Percentiles rank a stretch among this genome's conserved stretches.
These are phyloP conservation scores for Galerina sulciceps DNA, from an alignment of 768 basidiomycete genomes.

Conservation along the genomic window DNA sequence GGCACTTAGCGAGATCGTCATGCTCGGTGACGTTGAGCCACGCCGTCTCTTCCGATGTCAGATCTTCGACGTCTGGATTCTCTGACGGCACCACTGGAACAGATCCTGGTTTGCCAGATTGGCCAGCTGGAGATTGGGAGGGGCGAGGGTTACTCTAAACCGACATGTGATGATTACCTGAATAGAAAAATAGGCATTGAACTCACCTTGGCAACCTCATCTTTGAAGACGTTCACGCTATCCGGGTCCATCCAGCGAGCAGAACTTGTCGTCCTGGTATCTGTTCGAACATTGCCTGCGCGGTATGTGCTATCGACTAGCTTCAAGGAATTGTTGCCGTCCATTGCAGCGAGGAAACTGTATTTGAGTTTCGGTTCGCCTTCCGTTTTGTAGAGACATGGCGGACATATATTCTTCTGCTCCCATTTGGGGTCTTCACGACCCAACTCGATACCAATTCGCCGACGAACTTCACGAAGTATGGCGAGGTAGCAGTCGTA, in stretches of 20 bases:
- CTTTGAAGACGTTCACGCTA: constrained; percentile 13
- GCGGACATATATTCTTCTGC: constrained; percentile 12
- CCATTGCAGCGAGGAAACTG: constrained; percentile 24
- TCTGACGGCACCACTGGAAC: neutral
- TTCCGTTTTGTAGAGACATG: constrained; percentile 24
- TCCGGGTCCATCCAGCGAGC: constrained; percentile 4
- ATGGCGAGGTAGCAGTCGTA: constrained; percentile 20
- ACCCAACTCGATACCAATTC: neutral
- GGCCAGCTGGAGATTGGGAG: neutral
- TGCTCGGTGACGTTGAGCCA: constrained; percentile 23
- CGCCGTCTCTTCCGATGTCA: constrained; percentile 8
- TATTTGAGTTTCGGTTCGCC: constrained; percentile 20
- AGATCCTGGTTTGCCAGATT: neutral
- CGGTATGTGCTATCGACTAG: constrained; percentile 8
- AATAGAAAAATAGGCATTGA: neutral
- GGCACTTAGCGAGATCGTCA: constrained; percentile 6
- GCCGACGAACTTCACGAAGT: neutral
- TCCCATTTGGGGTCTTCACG: neutral
- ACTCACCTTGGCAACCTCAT: constrained; percentile 11
- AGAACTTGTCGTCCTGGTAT: neutral
- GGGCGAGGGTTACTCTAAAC: no score
- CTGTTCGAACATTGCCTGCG: neutral
- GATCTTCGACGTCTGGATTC: neutral
- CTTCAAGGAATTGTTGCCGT: constrained; percentile 36
- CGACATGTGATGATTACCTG: no score